A percentile compares a stretch with the other conserved stretches of the same genome.
Conservation (phyloP, 805 yeast genomes). For the Komagataella ulmi region DNA sequence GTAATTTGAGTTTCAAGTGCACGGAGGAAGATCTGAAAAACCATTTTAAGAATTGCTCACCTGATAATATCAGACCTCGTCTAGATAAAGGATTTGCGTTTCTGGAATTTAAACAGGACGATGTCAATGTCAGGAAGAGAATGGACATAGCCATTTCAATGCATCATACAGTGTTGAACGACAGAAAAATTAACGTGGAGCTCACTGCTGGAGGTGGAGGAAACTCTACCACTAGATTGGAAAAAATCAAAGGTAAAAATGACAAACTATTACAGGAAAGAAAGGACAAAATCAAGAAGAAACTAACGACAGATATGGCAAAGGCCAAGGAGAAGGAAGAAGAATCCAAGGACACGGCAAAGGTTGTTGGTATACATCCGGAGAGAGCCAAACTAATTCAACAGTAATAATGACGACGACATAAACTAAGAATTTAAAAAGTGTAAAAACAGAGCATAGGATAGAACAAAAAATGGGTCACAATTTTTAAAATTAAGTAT, state of each 20-base stretch:
- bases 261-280: constrained; percentile 63
- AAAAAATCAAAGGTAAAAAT: constrained; percentile 71
- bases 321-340: constrained; percentile 6
- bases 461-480: not conserved
- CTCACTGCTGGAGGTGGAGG: constrained; percentile 98
- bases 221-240: constrained; percentile 52
- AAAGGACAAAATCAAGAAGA: constrained; percentile 38
- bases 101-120: constrained; percentile 57
- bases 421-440: not conserved
- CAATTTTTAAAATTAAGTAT: not conserved
- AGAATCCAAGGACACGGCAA: constrained; percentile 5
- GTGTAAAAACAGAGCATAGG: not conserved
- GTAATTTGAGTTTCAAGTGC: constrained; percentile 71
- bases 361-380: constrained; percentile 41
- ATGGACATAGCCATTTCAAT: constrained; percentile 77
- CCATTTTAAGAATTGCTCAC: constrained; percentile 65
- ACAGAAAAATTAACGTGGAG: constrained; percentile 85
- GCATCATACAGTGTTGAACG: constrained; percentile 62
- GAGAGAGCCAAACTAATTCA: constrained; percentile 43
- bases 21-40: constrained; percentile 45
- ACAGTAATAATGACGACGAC: constrained; percentile 3
- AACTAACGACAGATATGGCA: constrained; percentile 22
- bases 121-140: constrained; percentile 53
- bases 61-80: constrained; percentile 68
- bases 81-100: constrained; percentile 86